Evolutionary conservation across 176 grass and related monocot genomes (phyloP).

Genomic region (Hordeum marinum): DNA sequence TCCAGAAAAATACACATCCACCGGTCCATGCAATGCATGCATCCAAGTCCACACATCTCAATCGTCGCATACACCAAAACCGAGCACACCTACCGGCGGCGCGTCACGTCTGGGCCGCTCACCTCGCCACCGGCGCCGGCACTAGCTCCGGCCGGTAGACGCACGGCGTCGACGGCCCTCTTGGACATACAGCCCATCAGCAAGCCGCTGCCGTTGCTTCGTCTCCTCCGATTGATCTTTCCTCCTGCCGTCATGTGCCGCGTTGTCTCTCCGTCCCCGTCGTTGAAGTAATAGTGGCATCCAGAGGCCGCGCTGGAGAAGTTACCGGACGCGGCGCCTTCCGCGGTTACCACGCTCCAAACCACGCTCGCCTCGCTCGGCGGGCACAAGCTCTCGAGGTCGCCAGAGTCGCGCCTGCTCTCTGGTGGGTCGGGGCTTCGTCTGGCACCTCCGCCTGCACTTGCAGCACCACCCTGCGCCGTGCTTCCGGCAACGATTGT

Average conservation of each 20-base stretch:
- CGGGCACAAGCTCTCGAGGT: constrained; percentile 29
- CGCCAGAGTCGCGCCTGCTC: background rate
- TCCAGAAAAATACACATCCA: constrained; percentile 17
- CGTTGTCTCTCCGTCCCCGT: background rate
- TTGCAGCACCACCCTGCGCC: background rate
- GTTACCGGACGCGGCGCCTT: constrained; percentile 43
- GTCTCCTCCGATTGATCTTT: background rate
- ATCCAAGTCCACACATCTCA: background rate
- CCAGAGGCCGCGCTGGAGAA: constrained; percentile 48
- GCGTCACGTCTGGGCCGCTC: background rate
- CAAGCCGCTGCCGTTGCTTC: background rate
- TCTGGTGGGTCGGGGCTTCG: background rate
- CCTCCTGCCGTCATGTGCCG: background rate
- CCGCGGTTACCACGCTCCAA: constrained; percentile 53
- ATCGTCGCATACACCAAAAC: background rate
- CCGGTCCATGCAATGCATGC: background rate
- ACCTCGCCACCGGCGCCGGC: background rate
- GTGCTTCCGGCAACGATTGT: constrained; percentile 23
- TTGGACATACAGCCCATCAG: constrained; percentile 28
- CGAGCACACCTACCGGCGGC: constrained; percentile 13
- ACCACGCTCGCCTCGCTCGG: constrained; percentile 47
- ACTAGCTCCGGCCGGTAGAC: background rate
- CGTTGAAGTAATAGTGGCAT: constrained; percentile 13
- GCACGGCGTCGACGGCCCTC: background rate
- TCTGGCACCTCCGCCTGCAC: background rate